Conservation (phyloP, 441 rosid species). For the Populus hybrid region DNA sequence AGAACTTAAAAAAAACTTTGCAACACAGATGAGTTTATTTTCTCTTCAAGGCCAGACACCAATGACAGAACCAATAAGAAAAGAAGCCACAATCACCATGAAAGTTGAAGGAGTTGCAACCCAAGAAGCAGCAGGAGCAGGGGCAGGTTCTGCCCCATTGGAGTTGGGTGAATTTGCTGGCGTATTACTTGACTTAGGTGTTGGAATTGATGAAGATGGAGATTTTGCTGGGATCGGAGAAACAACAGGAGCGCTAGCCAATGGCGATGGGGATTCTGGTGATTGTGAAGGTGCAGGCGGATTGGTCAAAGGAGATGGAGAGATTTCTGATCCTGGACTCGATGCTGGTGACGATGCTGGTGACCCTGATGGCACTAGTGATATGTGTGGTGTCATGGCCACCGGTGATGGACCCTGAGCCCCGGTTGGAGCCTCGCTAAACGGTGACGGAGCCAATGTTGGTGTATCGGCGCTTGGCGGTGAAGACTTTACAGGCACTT, state of each 20-base stretch:
- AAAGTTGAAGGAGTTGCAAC: slow-evolving; percentile 11
- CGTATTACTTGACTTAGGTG: background rate
- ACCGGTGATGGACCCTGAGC: slow-evolving; percentile 5
- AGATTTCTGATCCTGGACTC: background rate
- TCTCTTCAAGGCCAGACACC: background rate
- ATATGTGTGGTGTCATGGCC: background rate
- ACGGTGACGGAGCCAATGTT: background rate
- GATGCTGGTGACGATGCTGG: slow-evolving; percentile 4
- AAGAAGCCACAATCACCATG: slow-evolving; percentile 15
- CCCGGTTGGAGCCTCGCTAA: background rate
- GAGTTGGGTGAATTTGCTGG: slow-evolving; percentile 12
- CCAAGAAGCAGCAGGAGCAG: slow-evolving; percentile 16
- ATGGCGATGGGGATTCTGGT: background rate
- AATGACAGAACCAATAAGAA: slow-evolving; percentile 18
- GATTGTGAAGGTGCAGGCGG: background rate
- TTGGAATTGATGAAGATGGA: slow-evolving; percentile 7
- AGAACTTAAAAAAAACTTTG: background rate
- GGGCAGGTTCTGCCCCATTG: background rate
- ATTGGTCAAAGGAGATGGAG: background rate
- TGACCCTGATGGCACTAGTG: background rate
- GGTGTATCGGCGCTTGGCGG: background rate
- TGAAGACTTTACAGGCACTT: background rate
- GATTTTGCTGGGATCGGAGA: slow-evolving; percentile 6
- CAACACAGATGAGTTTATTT: background rate
- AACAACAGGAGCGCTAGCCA: background rate